Conservation (phyloP, 2,329 filamentous ascomycete genomes). For the Ramularia endophylla region DNA sequence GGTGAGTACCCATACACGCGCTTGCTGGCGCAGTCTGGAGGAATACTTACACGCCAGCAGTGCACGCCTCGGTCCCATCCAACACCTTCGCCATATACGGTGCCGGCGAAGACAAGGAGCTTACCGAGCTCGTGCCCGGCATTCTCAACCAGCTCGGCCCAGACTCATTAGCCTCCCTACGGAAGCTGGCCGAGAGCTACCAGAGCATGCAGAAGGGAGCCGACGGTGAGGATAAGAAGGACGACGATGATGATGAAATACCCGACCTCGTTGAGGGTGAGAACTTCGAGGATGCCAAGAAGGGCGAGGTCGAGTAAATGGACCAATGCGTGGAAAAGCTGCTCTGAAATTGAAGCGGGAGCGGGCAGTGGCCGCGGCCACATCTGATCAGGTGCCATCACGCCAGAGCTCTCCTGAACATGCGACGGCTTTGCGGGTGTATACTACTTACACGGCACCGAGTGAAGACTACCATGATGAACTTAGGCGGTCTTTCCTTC, state of each 20-base stretch:
- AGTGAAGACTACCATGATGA: too few relatives aligned
- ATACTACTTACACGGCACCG: too few relatives aligned
- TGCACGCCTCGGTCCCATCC: slow-evolving; percentile 92
- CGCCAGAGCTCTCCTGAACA: too few relatives aligned
- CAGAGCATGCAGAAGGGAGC: slow-evolving; percentile 97
- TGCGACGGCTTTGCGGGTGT: too few relatives aligned
- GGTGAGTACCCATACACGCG: slow-evolving; percentile 54
- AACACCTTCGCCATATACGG: slow-evolving; percentile 99
- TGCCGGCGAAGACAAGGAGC: slow-evolving; percentile 98
- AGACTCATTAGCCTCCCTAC: slow-evolving; percentile 93
- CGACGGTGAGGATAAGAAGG: slow-evolving; percentile 62
- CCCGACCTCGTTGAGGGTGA: slow-evolving; percentile 94
- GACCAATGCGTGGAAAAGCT: too few relatives aligned
- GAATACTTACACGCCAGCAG: slow-evolving; percentile 42
- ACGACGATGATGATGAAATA: slow-evolving; percentile 81
- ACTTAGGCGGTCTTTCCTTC: too few relatives aligned
- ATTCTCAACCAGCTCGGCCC: slow-evolving; percentile 99
- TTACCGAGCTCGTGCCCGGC: slow-evolving; percentile 97
- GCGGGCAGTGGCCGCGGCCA: too few relatives aligned
- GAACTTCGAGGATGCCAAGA: slow-evolving; percentile 79
- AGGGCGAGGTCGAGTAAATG: slow-evolving; percentile 70
- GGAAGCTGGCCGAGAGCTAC: slow-evolving; percentile 99
- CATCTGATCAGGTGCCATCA: too few relatives aligned
- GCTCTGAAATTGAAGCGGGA: too few relatives aligned
- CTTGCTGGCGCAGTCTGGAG: neutral